A percentile compares a stretch with the other conserved stretches of the same genome.
Evolutionary conservation across 2,329 filamentous ascomycete genomes (phyloP).

Genomic region (Cladophialophora yegresii): DNA sequence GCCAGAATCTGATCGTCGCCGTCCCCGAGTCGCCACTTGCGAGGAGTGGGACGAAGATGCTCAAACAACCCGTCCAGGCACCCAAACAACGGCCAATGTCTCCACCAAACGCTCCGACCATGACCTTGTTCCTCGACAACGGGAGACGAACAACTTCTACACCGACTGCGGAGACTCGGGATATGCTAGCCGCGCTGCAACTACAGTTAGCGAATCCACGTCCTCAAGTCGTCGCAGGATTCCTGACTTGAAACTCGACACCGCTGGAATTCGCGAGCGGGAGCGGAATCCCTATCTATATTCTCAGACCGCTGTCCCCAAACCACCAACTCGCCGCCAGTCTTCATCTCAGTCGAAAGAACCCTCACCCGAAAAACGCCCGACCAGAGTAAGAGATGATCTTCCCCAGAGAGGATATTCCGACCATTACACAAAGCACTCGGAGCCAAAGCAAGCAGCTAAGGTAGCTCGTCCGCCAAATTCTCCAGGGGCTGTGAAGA

Average conservation of each 20-base stretch:
- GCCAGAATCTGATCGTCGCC: conserved; percentile 35
- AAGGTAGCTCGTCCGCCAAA: conserved; percentile 20
- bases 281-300: conserved; percentile 30
- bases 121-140: conserved; percentile 38
- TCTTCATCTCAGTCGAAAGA: conserved; percentile 24
- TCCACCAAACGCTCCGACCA: conserved; percentile 52
- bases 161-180: conserved; percentile 60
- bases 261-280: conserved; percentile 38
- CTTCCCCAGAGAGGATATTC: conserved; percentile 41
- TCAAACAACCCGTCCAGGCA: conserved; percentile 49
- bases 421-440: conserved; percentile 42
- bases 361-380: conserved; percentile 11
- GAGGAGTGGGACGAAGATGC: conserved; percentile 54
- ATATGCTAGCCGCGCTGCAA: conserved; percentile 61
- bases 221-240: conserved; percentile 48
- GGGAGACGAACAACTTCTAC: conserved; percentile 45
- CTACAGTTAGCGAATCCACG: conserved; percentile 56
- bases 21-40: conserved; percentile 48
- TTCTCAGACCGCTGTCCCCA: conserved; percentile 13
- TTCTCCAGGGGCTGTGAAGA: conserved; percentile 23
- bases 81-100: conserved; percentile 54
- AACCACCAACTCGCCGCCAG: conserved; percentile 20
- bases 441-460: conserved; percentile 21
- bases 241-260: conserved; percentile 44
- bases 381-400: conserved; percentile 18